Percentiles rank a stretch among this genome's conserved stretches.
phyloP scores from a whole-genome alignment of 768 basidiomycete species.

The Termitomyces sp. region DNA sequence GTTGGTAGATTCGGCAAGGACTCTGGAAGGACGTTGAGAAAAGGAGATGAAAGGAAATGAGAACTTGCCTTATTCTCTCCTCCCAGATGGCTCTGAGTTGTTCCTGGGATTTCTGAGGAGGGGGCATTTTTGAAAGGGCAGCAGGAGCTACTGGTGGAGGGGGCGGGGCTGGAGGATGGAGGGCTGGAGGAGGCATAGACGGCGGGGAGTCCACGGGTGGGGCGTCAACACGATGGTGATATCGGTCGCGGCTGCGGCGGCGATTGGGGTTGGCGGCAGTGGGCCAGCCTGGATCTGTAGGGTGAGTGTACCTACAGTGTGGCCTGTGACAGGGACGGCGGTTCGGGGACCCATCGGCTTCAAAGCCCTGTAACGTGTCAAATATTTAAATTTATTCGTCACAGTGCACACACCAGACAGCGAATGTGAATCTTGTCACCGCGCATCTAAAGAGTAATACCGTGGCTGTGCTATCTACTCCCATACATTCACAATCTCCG shows the following conservation, averaged over 20 bases:
- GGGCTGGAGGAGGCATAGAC: neutral
- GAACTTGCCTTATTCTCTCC: constrained; percentile 21
- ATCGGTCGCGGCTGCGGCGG: no score
- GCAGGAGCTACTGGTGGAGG: no score
- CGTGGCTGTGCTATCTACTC: constrained; percentile 23
- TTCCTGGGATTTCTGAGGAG: constrained; percentile 11
- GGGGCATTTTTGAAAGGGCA: constrained; percentile 7
- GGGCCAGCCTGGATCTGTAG: constrained; percentile 22
- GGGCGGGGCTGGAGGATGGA: constrained; percentile 16
- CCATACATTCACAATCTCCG: constrained; percentile 67
- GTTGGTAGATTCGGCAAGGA: constrained; percentile 6
- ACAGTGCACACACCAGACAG: constrained; percentile 16
- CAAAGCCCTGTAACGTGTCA: constrained; percentile 12
- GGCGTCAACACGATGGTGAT: neutral
- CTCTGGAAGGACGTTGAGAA: constrained; percentile 5
- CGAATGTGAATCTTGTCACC: neutral
- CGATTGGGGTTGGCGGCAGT: constrained; percentile 2
- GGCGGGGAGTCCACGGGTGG: constrained; percentile 1
- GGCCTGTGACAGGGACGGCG: constrained; percentile 8
- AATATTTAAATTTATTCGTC: neutral
- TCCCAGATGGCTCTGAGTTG: constrained; percentile 18
- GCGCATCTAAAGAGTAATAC: neutral
- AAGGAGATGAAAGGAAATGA: neutral
- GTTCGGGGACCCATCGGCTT: constrained; percentile 14
- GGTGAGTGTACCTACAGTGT: constrained; percentile 24